Conservation (phyloP, 2,329 filamentous ascomycete genomes). For the Escovopsis weberi region DNA sequence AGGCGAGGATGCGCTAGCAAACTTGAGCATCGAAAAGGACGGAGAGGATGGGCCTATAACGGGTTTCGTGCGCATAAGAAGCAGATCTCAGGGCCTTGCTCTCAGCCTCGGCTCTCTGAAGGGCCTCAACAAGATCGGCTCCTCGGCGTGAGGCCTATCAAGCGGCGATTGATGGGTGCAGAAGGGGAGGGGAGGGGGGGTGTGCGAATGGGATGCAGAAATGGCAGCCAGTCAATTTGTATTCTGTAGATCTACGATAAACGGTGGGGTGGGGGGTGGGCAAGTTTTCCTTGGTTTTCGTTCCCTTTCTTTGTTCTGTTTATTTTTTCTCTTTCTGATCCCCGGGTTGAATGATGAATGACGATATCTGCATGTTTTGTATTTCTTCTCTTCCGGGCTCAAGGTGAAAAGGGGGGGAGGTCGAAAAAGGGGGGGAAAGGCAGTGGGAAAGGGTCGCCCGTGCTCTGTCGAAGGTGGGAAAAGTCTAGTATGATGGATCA, state of each 20-base stretch:
- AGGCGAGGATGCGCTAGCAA: conserved; percentile 97
- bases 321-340: neutral
- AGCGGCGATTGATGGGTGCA: conserved; percentile 4
- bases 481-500: too few relatives aligned
- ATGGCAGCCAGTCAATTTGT: neutral
- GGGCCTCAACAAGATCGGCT: conserved; percentile 71
- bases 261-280: conserved; percentile 1
- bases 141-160: conserved; percentile 13
- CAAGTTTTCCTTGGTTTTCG: neutral
- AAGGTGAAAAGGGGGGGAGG: neutral
- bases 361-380: too few relatives aligned
- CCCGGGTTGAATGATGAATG: neutral
- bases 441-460: too few relatives aligned
- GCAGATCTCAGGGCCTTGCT: conserved; percentile 87
- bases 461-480: too few relatives aligned
- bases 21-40: conserved; percentile 95
- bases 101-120: conserved; percentile 89
- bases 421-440: neutral
- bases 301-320: neutral
- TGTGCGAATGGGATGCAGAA: too few relatives aligned
- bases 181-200: too few relatives aligned
- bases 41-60: conserved; percentile 90
- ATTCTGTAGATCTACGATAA: conserved; percentile 2
- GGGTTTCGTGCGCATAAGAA: conserved; percentile 94
- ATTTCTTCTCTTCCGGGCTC: neutral